Base-by-base conservation (phyloP, 768 basidiomycete genomes). In the Phlegmacium glaucopus region DNA sequence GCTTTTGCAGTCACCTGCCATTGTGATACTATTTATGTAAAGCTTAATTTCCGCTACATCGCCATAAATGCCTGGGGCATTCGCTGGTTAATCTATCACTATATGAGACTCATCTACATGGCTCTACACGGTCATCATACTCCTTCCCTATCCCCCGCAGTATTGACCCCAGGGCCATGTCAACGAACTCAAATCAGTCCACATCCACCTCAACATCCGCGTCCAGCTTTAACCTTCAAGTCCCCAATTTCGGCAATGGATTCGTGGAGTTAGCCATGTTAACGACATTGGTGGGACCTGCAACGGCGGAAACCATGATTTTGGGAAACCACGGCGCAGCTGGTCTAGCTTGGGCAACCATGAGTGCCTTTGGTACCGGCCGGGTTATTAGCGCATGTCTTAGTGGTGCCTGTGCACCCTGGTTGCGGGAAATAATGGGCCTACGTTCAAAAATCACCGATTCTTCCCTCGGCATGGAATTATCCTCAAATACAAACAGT, bases 331-430 rank as follows among this genome's bases (percentile, higher is more conserved):
- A 53, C 9, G 65, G 65, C 7, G 42, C 61, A 3, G 58, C 58
- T 13, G 63, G 65, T 18, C 34, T 67, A 6, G 60, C 63, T 18
- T 66, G 64, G 64, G 61, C 60, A 8, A 47, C 60, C 9, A 64
- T 51, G 28, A 67, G 61, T 32, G 50, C 62, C 13, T 67, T 65
- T 51, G 62, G 64, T 2, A 48, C 48, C 13, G 39, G 60, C 4
- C 58, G 54, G 5, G 53, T 64, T 11, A 48, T 64, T 18, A 56
- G 53, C 47, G 62, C 58, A 4, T 67, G 60, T 46, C 43, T 61
- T 13, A 45, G 54, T 10, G 63, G 42, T 4, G 59, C 61, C 15
- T 49, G 30, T 28, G 49, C 63, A 22, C 56, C 60, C 3, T 67
- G 64, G 64, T 39, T 67, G 7, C 51, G 62, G 10, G 61, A 63